These are phyloP conservation scores for Deinandra increscens DNA, from an alignment of 129 eudicot species.

Conservation along the genomic window DNA sequence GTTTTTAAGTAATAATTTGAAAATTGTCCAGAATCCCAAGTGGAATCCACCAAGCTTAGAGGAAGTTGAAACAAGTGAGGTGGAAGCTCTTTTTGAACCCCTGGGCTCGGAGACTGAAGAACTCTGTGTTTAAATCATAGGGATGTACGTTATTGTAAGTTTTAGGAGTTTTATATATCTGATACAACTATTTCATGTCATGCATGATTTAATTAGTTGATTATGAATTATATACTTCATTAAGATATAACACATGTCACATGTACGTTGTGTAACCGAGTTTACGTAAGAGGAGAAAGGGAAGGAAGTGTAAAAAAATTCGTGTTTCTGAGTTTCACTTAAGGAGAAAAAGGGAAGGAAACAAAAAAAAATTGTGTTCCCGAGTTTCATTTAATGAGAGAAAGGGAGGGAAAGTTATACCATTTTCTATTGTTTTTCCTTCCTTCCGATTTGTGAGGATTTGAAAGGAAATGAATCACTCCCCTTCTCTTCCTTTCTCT, in stretches of 20 bases:
- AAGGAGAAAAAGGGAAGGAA: no score
- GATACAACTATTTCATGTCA: background rate
- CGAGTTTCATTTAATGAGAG: no score
- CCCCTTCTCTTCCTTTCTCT: no score
- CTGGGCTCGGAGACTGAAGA: slow-evolving; percentile 51
- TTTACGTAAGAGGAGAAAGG: no score
- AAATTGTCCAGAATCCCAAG: slow-evolving; percentile 67
- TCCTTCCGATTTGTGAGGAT: no score
- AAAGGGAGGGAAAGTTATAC: no score
- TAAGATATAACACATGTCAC: background rate
- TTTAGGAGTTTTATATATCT: background rate
- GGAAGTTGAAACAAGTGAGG: slow-evolving; percentile 69
- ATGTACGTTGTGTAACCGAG: no score
- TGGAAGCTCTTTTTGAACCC: slow-evolving; percentile 67
- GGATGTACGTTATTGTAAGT: slow-evolving; percentile 6
- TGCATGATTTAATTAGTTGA: background rate
- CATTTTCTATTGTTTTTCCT: no score
- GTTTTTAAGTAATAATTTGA: background rate
- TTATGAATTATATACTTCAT: background rate
- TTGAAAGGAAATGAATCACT: no score
- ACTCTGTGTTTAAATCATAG: slow-evolving; percentile 45
- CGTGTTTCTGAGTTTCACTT: no score
- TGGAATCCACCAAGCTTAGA: slow-evolving; percentile 88
- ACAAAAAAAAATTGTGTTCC: no score
- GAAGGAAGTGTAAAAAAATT: no score